phyloP scores from a whole-genome alignment of 1,284 basidiomycete genomes.

The Rugosomyces carneus region DNA sequence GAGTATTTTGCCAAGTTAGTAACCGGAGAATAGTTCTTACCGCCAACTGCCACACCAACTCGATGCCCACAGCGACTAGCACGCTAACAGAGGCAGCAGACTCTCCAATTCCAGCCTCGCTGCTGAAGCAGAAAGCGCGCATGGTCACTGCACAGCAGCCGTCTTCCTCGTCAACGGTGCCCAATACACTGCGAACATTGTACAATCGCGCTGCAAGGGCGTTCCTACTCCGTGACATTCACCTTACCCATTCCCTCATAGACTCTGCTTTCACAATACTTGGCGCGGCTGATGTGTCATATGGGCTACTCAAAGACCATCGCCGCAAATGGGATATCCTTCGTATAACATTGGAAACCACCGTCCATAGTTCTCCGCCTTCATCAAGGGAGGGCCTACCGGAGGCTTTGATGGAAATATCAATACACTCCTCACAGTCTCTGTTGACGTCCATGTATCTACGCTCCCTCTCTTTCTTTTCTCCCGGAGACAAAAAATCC shows the following conservation, averaged over 20 bases:
- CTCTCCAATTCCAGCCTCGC: too few relatives aligned
- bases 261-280: conserved; percentile 62
- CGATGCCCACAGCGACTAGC: too few relatives aligned
- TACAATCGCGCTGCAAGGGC: conserved; percentile 71
- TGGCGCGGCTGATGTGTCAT: conserved; percentile 40
- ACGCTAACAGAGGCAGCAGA: too few relatives aligned
- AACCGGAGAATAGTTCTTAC: too few relatives aligned
- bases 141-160: too few relatives aligned
- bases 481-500: conserved; percentile 40
- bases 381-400: conserved; percentile 41
- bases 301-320: conserved; percentile 43
- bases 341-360: conserved; percentile 73
- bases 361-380: conserved; percentile 54
- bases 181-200: conserved; percentile 54
- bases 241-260: conserved; percentile 57
- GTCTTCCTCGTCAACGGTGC: conserved; percentile 32
- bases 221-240: conserved; percentile 65
- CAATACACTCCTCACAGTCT: conserved; percentile 51
- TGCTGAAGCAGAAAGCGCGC: too few relatives aligned
- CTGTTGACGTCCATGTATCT: conserved; percentile 51
- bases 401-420: conserved; percentile 40
- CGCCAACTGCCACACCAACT: too few relatives aligned
- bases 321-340: conserved; percentile 80
- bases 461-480: conserved; percentile 63
- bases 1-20: too few relatives aligned